A percentile compares a stretch with the other conserved stretches of the same genome.
Evolutionary conservation across 305 asterid species (phyloP).

Genomic region (Fraxinus sp.): DNA sequence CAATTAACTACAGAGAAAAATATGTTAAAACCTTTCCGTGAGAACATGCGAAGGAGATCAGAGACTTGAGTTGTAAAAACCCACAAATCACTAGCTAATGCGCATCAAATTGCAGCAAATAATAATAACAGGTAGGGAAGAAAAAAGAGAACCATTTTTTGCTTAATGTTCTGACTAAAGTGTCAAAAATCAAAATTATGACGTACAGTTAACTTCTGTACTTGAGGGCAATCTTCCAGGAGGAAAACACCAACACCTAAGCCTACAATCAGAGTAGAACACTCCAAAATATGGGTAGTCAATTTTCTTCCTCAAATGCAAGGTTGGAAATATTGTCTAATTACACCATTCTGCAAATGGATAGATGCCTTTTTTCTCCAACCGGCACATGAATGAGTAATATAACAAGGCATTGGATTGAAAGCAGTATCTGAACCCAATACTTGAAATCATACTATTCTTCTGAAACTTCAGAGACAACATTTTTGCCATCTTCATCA

Average conservation of each 20-base stretch:
- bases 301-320: constrained; percentile 11
- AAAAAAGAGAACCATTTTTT: not conserved
- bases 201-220: constrained; percentile 26
- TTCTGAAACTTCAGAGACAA: constrained; percentile 24
- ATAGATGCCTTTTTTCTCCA: not conserved
- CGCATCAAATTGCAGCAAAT: not conserved
- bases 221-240: constrained; percentile 23
- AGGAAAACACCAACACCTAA: not conserved
- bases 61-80: not conserved
- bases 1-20: not conserved
- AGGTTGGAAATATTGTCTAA: not conserved
- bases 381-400: constrained; percentile 21
- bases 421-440: constrained; percentile 1
- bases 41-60: not conserved
- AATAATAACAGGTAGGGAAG: not conserved
- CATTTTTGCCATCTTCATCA: constrained; percentile 24
- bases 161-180: not conserved
- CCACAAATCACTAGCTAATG: not conserved
- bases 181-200: constrained; percentile 11
- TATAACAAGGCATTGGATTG: constrained; percentile 19
- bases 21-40: not conserved
- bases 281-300: constrained; percentile 13
- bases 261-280: not conserved
- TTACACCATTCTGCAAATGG: not conserved
- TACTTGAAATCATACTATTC: constrained; percentile 15